Evolutionary conservation across 371 early-diverging fungal genomes (phyloP), one percentile per base, ranked within the genome.

Genomic region (Globomyces sp.): DNA sequence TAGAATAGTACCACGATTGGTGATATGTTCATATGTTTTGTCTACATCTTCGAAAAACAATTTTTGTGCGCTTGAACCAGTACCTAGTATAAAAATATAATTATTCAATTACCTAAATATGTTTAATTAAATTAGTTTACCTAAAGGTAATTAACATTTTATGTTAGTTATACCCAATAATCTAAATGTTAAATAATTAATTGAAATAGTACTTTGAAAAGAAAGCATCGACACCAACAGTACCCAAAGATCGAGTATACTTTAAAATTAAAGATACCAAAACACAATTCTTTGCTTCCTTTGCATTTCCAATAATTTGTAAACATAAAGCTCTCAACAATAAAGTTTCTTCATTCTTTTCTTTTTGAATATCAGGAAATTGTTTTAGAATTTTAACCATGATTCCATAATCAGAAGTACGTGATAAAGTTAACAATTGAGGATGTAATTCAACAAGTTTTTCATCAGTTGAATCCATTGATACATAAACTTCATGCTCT

Each of bases 41-140:
- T 86, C 81, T 11, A 93, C 90, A 79, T 97, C 96, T 51, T 86
- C 84, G 68, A 81, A 78, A 74, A 95, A 96, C 84, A 94, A 85
- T 41, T 85, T 79, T 53, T 80, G 80, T 10, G 90, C 90, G 47
- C 79, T 83, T 52, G 77, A 76, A 61, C 82, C 78, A 9, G 78
- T 66, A 46, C 65, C 24, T 24, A 47, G 41, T 60, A 63, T 6
- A 68, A 41, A 24, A 24, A 24, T 24, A 24, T 24, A 63, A 45
- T 4, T n/a, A 24, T 42, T 50, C 3, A 10, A 55, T 4, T 9
- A 34, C 3, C n/a, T 4, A 45, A 8, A 10, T n/a, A 64, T 10
- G 4, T 6, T 10, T n/a, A 11, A 34, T 37, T 52, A 8, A 37
- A 60, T 46, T 8, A 10, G 8, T 59, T 11, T 60, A 9, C 5